Evolutionary conservation across 2,329 filamentous ascomycete species (phyloP).

Genomic region (Beauveria sp.): DNA sequence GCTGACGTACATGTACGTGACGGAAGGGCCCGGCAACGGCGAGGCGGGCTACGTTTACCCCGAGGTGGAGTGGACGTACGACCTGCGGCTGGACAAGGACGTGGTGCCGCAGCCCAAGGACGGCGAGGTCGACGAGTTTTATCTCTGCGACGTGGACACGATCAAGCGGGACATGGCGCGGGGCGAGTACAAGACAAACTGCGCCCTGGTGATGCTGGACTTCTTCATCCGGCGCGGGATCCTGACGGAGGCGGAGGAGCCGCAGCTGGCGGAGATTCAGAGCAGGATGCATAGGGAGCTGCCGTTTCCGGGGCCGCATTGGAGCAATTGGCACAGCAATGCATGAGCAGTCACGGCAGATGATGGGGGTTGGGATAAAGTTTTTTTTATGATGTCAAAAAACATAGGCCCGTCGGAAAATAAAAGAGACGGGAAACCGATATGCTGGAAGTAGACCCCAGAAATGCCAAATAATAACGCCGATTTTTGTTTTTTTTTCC

Average conservation of each 20-base stretch:
- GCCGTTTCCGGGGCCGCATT: slow-evolving; percentile 67
- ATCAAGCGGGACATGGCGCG: slow-evolving; percentile 60
- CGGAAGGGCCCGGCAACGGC: slow-evolving; percentile 67
- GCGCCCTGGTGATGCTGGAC: slow-evolving; percentile 73
- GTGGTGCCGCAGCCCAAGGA: slow-evolving; percentile 71
- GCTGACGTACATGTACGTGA: slow-evolving; percentile 79
- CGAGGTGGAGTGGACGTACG: slow-evolving; percentile 86
- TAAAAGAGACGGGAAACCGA: neutral
- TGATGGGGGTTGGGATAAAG: neutral
- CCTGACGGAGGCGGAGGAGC: slow-evolving; percentile 70
- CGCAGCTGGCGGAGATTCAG: slow-evolving; percentile 67
- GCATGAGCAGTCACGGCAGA: neutral
- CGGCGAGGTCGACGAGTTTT: slow-evolving; percentile 81
- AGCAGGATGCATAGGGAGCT: slow-evolving; percentile 68
- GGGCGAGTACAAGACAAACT: slow-evolving; percentile 90
- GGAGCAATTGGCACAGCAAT: slow-evolving; percentile 24
- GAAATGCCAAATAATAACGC: slow-evolving; percentile 7
- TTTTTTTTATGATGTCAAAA: slow-evolving; percentile 1
- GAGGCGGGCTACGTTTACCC: slow-evolving; percentile 80
- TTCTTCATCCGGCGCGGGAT: slow-evolving; percentile 85
- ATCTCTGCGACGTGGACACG: slow-evolving; percentile 69
- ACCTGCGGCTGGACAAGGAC: slow-evolving; percentile 66
- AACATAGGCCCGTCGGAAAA: neutral
- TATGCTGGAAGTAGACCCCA: neutral
- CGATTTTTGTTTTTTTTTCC: neutral